These are phyloP conservation scores for Scenedesmus sp. DNA, from an alignment of 163 green algal genomes.

Conservation along the genomic window DNA sequence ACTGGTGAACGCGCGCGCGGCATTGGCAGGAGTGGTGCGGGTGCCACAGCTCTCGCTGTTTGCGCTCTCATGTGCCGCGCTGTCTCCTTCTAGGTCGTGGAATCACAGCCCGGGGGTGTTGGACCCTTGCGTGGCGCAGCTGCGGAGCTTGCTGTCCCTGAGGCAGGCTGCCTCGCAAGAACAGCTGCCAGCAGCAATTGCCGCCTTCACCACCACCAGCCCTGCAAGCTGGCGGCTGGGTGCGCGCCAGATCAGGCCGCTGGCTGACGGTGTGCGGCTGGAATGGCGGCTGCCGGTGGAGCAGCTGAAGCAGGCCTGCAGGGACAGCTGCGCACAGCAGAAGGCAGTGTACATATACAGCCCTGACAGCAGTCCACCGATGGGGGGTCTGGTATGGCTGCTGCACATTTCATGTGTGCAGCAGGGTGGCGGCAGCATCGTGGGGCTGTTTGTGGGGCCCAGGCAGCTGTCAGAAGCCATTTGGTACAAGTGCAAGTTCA, in stretches of 20 bases:
- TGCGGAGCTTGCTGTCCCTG: background rate
- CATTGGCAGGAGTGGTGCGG: background rate
- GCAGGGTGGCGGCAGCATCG: background rate
- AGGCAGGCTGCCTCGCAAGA: background rate
- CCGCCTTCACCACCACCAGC: background rate
- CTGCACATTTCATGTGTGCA: background rate
- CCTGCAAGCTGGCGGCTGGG: background rate
- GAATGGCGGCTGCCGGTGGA: background rate
- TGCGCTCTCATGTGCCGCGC: background rate
- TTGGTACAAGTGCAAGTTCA: background rate
- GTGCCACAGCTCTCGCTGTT: background rate
- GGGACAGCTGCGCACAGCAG: background rate
- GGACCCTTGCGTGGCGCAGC: background rate
- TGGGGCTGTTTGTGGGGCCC: background rate
- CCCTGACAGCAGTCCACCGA: background rate
- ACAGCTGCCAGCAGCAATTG: background rate
- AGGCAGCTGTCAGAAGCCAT: background rate
- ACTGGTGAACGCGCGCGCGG: background rate
- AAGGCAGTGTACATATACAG: background rate
- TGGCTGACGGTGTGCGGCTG: slow-evolving; percentile 2
- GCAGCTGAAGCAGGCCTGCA: slow-evolving; percentile 10
- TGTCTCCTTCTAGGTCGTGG: background rate
- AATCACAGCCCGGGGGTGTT: background rate
- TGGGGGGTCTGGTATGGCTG: background rate
- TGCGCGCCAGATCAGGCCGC: background rate